Conservation (phyloP, 148 eudicot species). For the Gaultheria prostrata region DNA sequence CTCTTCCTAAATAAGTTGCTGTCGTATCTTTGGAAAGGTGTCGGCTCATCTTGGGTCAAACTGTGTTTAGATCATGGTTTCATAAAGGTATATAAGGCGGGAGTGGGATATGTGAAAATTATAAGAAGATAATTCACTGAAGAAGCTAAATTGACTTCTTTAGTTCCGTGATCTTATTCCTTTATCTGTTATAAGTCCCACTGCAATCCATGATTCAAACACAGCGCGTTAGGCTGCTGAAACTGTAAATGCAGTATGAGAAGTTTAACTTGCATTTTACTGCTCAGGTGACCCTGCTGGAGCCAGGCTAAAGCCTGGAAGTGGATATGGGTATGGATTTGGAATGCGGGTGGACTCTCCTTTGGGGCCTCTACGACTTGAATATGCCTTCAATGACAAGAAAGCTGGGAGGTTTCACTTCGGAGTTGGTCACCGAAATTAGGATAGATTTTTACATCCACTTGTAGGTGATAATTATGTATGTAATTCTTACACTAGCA, state of each 20-base stretch:
- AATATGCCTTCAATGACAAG: constrained; percentile 87
- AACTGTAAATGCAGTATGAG: not conserved
- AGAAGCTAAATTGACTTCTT: not conserved
- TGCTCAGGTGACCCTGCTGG: constrained; percentile 90
- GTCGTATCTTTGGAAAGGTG: not conserved
- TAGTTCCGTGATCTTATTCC: not conserved
- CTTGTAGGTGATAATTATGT: not conserved
- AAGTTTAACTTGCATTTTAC: not conserved
- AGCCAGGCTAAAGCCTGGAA: constrained; percentile 88
- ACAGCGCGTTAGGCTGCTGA: not conserved
- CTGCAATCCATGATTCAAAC: not conserved
- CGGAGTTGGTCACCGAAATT: constrained; percentile 88
- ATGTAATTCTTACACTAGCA: not conserved
- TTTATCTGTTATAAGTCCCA: not conserved
- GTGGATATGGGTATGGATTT: constrained; percentile 89
- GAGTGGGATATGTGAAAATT: not conserved
- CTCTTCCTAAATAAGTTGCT: not conserved
- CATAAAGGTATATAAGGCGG: not conserved
- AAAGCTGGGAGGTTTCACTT: constrained; percentile 82
- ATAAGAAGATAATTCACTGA: not conserved
- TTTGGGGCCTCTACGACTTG: constrained; percentile 87
- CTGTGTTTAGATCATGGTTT: not conserved
- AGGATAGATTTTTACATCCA: not conserved
- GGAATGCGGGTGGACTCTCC: constrained; percentile 95
- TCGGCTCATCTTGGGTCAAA: not conserved